Percentiles rank a stretch among this genome's conserved stretches.
phyloP scores from a whole-genome alignment of 2,329 filamentous ascomycete genomes.

The Graphiopsis chlorocephala region DNA sequence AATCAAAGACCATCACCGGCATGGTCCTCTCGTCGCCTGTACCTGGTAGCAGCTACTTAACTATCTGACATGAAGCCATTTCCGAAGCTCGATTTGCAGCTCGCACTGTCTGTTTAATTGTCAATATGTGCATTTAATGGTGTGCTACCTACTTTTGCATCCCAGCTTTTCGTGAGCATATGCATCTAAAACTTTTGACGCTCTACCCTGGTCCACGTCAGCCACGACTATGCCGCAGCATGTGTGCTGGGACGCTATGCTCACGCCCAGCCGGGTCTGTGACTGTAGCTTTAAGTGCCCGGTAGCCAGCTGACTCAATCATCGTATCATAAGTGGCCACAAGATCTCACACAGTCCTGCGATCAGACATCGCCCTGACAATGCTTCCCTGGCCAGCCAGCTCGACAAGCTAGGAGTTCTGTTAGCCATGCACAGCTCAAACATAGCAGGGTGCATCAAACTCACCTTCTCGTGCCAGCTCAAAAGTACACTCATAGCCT shows the following conservation, averaged over 20 bases:
- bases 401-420: constrained; percentile 65
- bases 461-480: constrained; percentile 93
- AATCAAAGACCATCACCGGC: not conserved
- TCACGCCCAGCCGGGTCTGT: not conserved
- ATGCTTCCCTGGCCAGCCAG: constrained; percentile 86
- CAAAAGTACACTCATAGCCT: constrained; percentile 92
- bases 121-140: not conserved
- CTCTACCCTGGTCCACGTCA: not conserved
- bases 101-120: not conserved
- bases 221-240: not conserved
- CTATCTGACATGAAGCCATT: not conserved
- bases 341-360: constrained; percentile 70
- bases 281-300: not conserved
- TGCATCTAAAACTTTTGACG: not conserved
- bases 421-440: constrained; percentile 5
- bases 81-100: not conserved
- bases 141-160: not conserved
- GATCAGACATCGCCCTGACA: constrained; percentile 92
- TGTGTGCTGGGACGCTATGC: not conserved
- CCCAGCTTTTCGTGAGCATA: not conserved
- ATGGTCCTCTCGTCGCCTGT: not conserved
- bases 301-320: not conserved
- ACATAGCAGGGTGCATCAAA: not conserved
- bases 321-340: not conserved
- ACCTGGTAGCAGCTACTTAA: not conserved